Base-by-base conservation (phyloP, 331 rosid species). In the Spiraea crenata region DNA sequence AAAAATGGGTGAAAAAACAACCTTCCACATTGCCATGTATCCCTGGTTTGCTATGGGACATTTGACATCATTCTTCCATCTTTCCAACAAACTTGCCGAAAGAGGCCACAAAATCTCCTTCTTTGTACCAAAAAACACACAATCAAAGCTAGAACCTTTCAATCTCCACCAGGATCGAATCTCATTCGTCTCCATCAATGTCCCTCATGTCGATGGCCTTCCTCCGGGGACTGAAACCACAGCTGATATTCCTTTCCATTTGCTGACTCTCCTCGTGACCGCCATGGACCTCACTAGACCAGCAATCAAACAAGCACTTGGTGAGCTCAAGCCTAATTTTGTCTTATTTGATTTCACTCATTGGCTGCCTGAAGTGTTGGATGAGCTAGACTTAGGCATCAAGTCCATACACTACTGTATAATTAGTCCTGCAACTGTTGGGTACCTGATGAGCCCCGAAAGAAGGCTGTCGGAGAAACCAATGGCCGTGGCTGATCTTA, bases 11-110 rank as follows among this genome's bases (percentile, higher is more conserved):
- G 47, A 40, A 46, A 48, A 44, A 40, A 59, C 51, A 25, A 25
- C 20, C n/a, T 82, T 70, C n/a, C 91, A 86, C 31, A 61, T 81
- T 47, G 82, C 81, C 15, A 81, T 83, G 86, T 83, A 79, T 65
- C 84, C 86, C 54, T 81, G 88, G 88, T 77, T 86, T 62, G 88
- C 88, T 50, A 41, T 81, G 52, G 91, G 91, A 47, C 88, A 86
- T 48, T 74, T 82, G 7, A 86, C 83, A 61, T 44, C 86, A 6
- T 81, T 60, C 75, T 83, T 86, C 52, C 85, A 81, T 51, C 4
- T 79, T 54, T 82, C 88, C 51, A 86, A 86, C 85, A 83, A 83
- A 57, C 86, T 86, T 19, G 91, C 88, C 0, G 74, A 79, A 67
- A 67, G 80, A 31, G 85, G 88, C 57, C 85, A 83, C 72, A 74